Evolutionary conservation across 768 basidiomycete genomes (phyloP).

Genomic region (Suillus weaverae): DNA sequence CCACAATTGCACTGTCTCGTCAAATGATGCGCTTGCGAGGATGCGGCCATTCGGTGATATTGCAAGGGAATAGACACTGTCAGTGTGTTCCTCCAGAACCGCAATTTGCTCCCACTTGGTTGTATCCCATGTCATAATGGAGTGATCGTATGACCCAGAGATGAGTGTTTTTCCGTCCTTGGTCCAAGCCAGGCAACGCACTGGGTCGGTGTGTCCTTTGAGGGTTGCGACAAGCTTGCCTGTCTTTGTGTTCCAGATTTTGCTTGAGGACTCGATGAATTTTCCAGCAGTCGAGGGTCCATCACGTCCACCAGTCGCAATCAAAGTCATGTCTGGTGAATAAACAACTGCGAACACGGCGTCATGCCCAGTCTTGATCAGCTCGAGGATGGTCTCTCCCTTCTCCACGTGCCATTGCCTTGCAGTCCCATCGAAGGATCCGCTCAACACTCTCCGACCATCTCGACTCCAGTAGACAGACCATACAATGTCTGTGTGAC

Average conservation of each 20-base stretch:
- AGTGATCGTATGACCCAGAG: too few species aligned
- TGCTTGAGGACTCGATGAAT: neutral
- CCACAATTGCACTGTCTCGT: neutral
- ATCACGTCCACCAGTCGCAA: constrained; percentile 1
- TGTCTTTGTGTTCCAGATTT: constrained; percentile 4
- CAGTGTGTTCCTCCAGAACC: neutral
- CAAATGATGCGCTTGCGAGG: neutral
- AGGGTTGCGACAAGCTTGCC: neutral
- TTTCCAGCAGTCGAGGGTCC: too few species aligned
- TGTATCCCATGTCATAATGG: too few species aligned
- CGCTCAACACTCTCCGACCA: too few species aligned
- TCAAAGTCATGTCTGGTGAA: constrained; percentile 3
- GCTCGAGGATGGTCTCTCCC: neutral
- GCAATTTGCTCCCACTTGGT: too few species aligned
- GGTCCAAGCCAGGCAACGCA: neutral
- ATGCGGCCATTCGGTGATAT: neutral
- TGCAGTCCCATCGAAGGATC: too few species aligned
- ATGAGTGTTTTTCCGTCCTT: too few species aligned
- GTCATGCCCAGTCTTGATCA: neutral
- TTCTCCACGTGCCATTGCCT: too few species aligned
- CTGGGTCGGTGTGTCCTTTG: neutral
- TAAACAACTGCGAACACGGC: neutral
- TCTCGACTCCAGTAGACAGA: too few species aligned
- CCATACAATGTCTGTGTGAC: too few species aligned
- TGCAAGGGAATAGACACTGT: neutral